phyloP scores from a whole-genome alignment of 164 flowering plant species.

The Euptelea pleiosperma region DNA sequence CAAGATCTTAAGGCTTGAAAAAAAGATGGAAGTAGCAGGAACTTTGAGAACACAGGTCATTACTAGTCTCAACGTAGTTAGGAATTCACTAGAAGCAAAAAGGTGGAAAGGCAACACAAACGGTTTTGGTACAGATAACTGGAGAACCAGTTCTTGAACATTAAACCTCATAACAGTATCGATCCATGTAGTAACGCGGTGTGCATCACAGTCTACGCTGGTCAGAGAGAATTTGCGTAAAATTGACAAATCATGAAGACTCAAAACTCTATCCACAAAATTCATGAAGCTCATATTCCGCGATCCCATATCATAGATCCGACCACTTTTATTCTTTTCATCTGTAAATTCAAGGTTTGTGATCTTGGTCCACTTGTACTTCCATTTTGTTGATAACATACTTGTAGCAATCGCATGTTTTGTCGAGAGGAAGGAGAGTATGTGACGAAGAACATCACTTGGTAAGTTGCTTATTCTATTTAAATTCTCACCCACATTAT shows the following conservation, averaged over 20 bases:
- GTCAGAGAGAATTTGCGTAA: no score
- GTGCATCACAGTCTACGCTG: no score
- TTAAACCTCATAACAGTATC: not conserved
- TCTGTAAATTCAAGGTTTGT: not conserved
- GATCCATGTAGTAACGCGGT: slow-evolving; percentile 7
- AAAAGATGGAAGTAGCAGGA: slow-evolving; percentile 2
- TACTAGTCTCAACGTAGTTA: not conserved
- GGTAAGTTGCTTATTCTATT: slow-evolving; percentile 13
- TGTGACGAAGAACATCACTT: slow-evolving; percentile 6
- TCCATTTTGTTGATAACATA: slow-evolving; percentile 12
- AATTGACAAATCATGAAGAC: no score
- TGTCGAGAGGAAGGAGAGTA: slow-evolving; percentile 7
- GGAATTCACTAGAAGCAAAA: not conserved
- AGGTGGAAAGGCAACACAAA: not conserved
- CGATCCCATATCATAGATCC: no score
- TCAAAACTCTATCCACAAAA: slow-evolving; percentile 6
- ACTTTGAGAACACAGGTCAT: not conserved
- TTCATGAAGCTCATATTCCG: slow-evolving; percentile 7
- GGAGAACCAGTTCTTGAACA: not conserved
- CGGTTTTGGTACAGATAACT: no score
- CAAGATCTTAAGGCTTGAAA: slow-evolving; percentile 7
- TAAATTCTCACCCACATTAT: no score
- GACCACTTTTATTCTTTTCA: no score
- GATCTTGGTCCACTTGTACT: not conserved
- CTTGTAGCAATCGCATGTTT: slow-evolving; percentile 1